Base-by-base conservation (phyloP, 768 basidiomycete genomes). In the Artomyces pyxidatus region DNA sequence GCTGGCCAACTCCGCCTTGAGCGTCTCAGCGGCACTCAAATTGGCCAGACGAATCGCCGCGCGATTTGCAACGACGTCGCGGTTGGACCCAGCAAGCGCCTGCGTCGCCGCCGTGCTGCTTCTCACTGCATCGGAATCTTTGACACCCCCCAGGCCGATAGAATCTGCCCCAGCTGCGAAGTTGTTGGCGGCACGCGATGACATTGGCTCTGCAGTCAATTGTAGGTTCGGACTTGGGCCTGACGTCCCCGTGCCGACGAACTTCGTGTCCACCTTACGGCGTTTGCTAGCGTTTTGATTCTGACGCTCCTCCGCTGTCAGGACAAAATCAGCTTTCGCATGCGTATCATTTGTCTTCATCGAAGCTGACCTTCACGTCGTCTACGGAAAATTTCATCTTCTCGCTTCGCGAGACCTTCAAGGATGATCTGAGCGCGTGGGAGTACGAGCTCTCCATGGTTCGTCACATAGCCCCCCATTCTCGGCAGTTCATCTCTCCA, bases 381-480 rank as follows among this genome's bases (percentile, higher is more conserved):
- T 63, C 78, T 80, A 61, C 85, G 73, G 69, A 99, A 98, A 58
- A 99, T 98, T 42, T 92, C 93, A 69, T 95, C 92, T 71, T 99
- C 96, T 62, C 86, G 74, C 65, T 75, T 77, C n/a, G 95, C 93
- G 53, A 99, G 74, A 51, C 93, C 94, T 66, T 95, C 89, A 65
- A 99, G 78, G 61, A 99, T 96, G 61, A 97, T 83, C 71, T 96
- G 87, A 42, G 85, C 89, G 67, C 94, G 76, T 43, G 78, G 71
- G 55, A 97, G 71, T 63, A 91, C 85, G 65, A 98, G 76, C 60
- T 80, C 76, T 49, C 96, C 96, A 66, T 96, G 85, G 61, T 96
- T 84, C 42, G 95, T 94, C 61, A 98, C 60, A 69, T 98, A 99
- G 40, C 96, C 96, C 46, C 94, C 95, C 96, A 99, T 98, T 61